Evolutionary conservation across 2,329 filamentous ascomycete species (phyloP).

Genomic region (Aspergillus arachidicola): DNA sequence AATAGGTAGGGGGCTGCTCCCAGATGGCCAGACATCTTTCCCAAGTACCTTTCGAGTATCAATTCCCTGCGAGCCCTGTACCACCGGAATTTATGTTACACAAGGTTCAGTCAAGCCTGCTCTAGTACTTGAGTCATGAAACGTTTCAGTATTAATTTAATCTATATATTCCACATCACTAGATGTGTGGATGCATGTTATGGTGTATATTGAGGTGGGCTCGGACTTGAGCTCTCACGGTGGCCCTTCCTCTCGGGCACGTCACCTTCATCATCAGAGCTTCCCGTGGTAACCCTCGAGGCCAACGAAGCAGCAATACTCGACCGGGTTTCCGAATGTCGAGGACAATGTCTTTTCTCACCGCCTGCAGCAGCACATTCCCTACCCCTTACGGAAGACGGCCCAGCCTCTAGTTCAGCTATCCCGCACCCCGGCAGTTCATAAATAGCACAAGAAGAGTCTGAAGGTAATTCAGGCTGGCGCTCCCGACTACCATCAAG

Average conservation of each 20-base stretch:
- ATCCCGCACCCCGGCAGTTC: background rate
- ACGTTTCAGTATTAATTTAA: background rate
- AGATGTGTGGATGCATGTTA: background rate
- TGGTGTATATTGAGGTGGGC: constrained; percentile 3
- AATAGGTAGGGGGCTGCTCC: no score
- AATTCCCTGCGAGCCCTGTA: no score
- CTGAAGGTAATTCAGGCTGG: background rate
- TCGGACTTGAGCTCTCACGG: background rate
- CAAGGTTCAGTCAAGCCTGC: no score
- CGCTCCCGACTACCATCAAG: background rate
- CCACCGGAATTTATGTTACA: no score
- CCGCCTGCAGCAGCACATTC: background rate
- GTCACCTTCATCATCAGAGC: background rate
- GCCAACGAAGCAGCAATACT: constrained; percentile 8
- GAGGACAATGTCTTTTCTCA: background rate
- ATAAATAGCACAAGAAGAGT: background rate
- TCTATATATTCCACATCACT: background rate
- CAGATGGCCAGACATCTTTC: no score
- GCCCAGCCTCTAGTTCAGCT: background rate
- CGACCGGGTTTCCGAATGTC: background rate
- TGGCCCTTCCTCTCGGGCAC: background rate
- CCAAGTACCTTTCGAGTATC: no score
- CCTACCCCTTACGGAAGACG: background rate
- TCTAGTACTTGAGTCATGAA: background rate
- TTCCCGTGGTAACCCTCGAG: background rate